Conservation (phyloP, 2,329 filamentous ascomycete genomes). For the Teratosphaeria viscida region DNA sequence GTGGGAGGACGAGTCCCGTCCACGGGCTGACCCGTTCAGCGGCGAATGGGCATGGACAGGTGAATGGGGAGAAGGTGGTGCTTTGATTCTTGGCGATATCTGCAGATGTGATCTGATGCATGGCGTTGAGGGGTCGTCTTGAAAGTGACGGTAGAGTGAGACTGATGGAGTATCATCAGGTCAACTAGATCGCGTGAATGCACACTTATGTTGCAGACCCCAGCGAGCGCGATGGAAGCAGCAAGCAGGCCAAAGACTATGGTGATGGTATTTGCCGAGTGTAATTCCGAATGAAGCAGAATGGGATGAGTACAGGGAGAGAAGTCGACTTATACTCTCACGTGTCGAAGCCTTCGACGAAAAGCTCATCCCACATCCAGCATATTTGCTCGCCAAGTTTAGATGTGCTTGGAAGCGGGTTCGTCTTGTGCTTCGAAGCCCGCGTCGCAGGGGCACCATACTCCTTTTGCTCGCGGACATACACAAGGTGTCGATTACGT, state of each 20-base stretch:
- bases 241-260: neutral
- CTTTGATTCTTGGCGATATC: neutral
- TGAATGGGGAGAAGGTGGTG: constrained; percentile 4
- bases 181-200: neutral
- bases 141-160: neutral
- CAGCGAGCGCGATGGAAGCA: neutral
- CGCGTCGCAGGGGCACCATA: neutral
- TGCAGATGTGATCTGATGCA: neutral
- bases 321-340: neutral
- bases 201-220: neutral
- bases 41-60: constrained; percentile 2
- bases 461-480: neutral
- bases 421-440: neutral
- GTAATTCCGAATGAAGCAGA: neutral
- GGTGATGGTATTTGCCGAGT: neutral
- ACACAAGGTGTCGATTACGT: neutral
- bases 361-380: neutral
- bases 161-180: neutral
- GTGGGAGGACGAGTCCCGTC: neutral
- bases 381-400: neutral
- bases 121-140: neutral
- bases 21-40: neutral
- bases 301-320: neutral
- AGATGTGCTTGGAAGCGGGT: neutral
- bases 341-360: neutral